Percentiles rank a stretch among this genome's conserved stretches.
Conservation (phyloP, 768 basidiomycete genomes). For the Suillus lakei region DNA sequence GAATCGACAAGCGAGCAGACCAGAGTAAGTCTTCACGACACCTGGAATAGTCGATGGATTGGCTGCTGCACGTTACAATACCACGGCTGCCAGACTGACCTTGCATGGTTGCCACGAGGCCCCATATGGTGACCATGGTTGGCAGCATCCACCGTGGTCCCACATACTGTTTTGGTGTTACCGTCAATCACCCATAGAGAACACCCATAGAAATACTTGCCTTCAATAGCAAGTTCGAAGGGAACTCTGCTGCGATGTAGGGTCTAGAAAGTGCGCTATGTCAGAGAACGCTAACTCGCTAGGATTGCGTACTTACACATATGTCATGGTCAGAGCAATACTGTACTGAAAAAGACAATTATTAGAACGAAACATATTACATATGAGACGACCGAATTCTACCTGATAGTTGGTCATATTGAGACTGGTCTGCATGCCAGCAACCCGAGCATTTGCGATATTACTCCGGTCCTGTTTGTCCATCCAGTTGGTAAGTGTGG, state of each 20-base stretch:
- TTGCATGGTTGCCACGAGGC: constrained; percentile 66
- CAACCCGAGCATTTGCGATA: constrained; percentile 63
- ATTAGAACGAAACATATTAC: background rate
- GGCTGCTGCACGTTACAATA: background rate
- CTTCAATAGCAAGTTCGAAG: constrained; percentile 64
- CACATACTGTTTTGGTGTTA: constrained; percentile 29
- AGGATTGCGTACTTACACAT: constrained; percentile 20
- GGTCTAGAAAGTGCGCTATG: constrained; percentile 33
- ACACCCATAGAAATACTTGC: constrained; percentile 18
- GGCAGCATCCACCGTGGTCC: constrained; percentile 68
- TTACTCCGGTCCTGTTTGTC: constrained; percentile 43
- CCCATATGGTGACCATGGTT: constrained; percentile 67
- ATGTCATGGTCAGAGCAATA: constrained; percentile 34
- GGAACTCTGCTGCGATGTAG: constrained; percentile 63
- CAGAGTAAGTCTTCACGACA: constrained; percentile 51
- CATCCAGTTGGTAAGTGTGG: background rate
- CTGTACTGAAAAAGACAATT: constrained; percentile 35
- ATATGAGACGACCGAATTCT: background rate
- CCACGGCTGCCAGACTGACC: constrained; percentile 36
- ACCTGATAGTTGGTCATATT: constrained; percentile 34
- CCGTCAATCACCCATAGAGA: background rate
- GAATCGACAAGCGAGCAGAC: constrained; percentile 55
- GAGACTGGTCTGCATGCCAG: constrained; percentile 60
- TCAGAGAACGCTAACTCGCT: constrained; percentile 6
- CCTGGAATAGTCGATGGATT: constrained; percentile 32